Evolutionary conservation across 2,329 filamentous ascomycete genomes (phyloP), one percentile per base, ranked within the genome.

Genomic region (Amauroascus niger): DNA sequence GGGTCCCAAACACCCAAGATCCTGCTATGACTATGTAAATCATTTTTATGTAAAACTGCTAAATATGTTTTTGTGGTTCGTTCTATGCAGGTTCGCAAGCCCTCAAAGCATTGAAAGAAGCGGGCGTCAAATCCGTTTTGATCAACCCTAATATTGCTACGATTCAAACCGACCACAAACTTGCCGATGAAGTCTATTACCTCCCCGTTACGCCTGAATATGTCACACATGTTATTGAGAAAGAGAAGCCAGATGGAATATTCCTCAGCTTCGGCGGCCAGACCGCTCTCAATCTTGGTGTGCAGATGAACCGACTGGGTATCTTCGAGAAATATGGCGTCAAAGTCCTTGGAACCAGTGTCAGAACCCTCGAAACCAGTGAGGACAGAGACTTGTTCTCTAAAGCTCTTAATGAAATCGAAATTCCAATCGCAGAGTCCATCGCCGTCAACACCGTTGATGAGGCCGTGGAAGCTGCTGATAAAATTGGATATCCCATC

Each of bases 121-220:
- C 90, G 59, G 88, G 88, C 57, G 87, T 97, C 57, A 75, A 84
- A 62, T 95, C 91, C 8, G 87, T 97, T 53, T 82, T 97, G 60
- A 90, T 97, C 71, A 97, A 97, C 74, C 91, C 91, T 65, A 97
- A 97, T 71, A 97, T 97, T 69, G 91, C 91, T 57, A 97, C 93
- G 55, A 97, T 97, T 67, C 91, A 97, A 75, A 97, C 91, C 63
- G 89, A 94, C 71, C 91, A 97, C 78, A 84, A 86, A 65, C 86
- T 97, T 68, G 89, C 89, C 66, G 91, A 97, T 68, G 90, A 97
- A 75, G 87, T 97, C 66, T 97, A 97, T 79, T 97, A 96, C 74
- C 84, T 97, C 35, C 93, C 93, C 54, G 90, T 98, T 64, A 98
- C 93, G 16, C 87, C 91, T 60, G 91, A 97, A 79, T 98, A 97